These are phyloP conservation scores for Fusarium begoniae DNA, from an alignment of 2,329 filamentous ascomycete genomes.

Conservation along the genomic window DNA sequence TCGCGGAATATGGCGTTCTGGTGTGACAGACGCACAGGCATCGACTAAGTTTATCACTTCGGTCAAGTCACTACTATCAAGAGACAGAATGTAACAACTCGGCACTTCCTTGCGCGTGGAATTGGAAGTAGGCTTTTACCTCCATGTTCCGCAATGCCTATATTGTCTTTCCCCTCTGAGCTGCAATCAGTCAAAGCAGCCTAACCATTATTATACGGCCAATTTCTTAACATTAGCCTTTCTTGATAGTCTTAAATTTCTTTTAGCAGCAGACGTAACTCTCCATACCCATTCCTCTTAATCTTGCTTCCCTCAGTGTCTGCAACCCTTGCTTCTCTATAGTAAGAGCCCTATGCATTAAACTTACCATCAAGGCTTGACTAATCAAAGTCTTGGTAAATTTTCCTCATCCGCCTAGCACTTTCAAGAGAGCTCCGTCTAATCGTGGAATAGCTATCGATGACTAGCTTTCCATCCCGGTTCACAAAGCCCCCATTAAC, in stretches of 20 bases:
- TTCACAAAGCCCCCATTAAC: conserved; percentile 53
- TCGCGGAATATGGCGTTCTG: neutral
- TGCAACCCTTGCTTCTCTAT: neutral
- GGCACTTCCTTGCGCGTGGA: neutral
- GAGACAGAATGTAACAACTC: too few species aligned
- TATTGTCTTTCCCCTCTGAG: neutral
- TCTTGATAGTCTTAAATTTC: neutral
- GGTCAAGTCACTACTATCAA: too few species aligned
- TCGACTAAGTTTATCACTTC: too few species aligned
- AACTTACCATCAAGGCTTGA: conserved; percentile 42
- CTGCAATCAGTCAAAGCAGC: too few species aligned
- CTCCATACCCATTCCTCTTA: conserved; percentile 7
- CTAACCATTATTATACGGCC: neutral
- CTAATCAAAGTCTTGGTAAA: conserved; percentile 37
- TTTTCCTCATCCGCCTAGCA: conserved; percentile 46
- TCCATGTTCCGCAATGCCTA: neutral
- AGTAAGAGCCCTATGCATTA: conserved; percentile 7
- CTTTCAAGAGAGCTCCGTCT: conserved; percentile 47
- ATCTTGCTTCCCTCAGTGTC: neutral
- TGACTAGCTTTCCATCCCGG: conserved; percentile 51
- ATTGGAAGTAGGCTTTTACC: neutral
- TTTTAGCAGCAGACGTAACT: neutral
- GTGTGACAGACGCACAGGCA: too few species aligned
- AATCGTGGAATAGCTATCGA: conserved; percentile 41
- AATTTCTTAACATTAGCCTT: neutral